Base-by-base conservation (phyloP, 805 yeast species). In the Candida silvicultrix region DNA sequence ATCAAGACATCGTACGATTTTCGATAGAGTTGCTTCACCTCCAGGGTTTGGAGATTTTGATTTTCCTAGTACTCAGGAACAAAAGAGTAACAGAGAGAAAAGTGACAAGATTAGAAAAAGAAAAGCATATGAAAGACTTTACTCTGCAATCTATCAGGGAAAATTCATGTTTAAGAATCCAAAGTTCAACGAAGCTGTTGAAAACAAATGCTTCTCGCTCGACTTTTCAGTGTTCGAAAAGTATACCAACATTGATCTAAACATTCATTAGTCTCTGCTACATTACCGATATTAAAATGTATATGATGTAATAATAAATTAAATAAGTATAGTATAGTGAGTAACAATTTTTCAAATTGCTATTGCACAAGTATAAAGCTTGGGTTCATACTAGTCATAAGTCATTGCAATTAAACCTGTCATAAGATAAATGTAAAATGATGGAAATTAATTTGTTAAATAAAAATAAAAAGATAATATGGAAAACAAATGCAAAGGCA, bases 1-100 rank as follows among this genome's bases (percentile, higher is more conserved):
- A 19, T 59, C 63, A 15, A 51, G 58, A 50, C 63, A 58, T 45
- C 43, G 52, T 22, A 50, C 52, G 18, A 52, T 54, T 18, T 59
- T 61, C 60, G 57, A 53, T 7, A 59, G 73, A 38, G 69, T 71
- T 0, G 66, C 67, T 4, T 68, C 78, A 2, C 85, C 85, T 2
- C 81, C 81, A 0, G 85, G 85, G 1, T 79, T 73, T 60, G 80
- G 77, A 50, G 61, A 78, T 36, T 66, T 80, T 21, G 85, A 78
- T 44, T 80, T 82, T 50, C 84, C 86, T 0, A 65, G 63, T 5
- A 75, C 84, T 0, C 85, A 78, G 49, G 79, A 81, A 52, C 58
- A 65, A 12, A 54, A 44, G 2, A 63, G 56, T 38, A 78, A 72
- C 46, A 69, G 67, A 50, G 48, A 48, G 16, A 60, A 63, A 45